Evolutionary conservation across 2,329 filamentous ascomycete species (phyloP).

Genomic region (Fusarium hainanense): DNA sequence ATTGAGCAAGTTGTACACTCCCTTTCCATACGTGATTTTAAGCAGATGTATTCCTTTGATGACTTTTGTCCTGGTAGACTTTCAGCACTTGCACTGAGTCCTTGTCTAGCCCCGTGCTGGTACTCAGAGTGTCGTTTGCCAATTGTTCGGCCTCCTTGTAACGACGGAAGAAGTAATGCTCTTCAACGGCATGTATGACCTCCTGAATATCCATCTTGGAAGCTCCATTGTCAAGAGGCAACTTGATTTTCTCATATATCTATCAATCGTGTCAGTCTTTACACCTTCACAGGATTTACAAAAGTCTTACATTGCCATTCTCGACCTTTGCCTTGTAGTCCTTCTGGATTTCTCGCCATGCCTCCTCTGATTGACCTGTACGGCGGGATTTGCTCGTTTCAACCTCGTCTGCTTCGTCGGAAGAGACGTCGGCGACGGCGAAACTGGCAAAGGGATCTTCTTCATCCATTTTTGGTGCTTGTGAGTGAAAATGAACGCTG

Average conservation of each 20-base stretch:
- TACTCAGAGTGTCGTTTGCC: slow-evolving; percentile 50
- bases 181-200: slow-evolving; percentile 66
- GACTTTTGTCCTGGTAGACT: slow-evolving; percentile 58
- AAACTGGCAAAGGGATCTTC: slow-evolving; percentile 48
- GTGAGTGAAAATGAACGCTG: background rate
- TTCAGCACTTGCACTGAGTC: slow-evolving; percentile 56
- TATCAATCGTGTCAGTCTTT: slow-evolving; percentile 43
- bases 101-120: slow-evolving; percentile 53
- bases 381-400: slow-evolving; percentile 48
- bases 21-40: background rate
- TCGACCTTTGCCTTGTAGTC: slow-evolving; percentile 62
- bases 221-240: slow-evolving; percentile 54
- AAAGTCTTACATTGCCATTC: slow-evolving; percentile 62
- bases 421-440: slow-evolving; percentile 50
- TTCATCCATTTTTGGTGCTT: slow-evolving; percentile 44
- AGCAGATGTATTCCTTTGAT: slow-evolving; percentile 43
- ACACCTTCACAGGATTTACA: slow-evolving; percentile 35
- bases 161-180: slow-evolving; percentile 65
- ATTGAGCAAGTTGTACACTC: slow-evolving; percentile 7
- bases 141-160: slow-evolving; percentile 60
- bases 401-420: slow-evolving; percentile 50
- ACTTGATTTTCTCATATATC: slow-evolving; percentile 57
- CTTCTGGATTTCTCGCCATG: slow-evolving; percentile 59
- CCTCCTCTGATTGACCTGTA: slow-evolving; percentile 61
- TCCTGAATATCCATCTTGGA: slow-evolving; percentile 62